These are phyloP conservation scores for Lentinula aciculospora DNA, from an alignment of 768 basidiomycete genomes.

Conservation along the genomic window DNA sequence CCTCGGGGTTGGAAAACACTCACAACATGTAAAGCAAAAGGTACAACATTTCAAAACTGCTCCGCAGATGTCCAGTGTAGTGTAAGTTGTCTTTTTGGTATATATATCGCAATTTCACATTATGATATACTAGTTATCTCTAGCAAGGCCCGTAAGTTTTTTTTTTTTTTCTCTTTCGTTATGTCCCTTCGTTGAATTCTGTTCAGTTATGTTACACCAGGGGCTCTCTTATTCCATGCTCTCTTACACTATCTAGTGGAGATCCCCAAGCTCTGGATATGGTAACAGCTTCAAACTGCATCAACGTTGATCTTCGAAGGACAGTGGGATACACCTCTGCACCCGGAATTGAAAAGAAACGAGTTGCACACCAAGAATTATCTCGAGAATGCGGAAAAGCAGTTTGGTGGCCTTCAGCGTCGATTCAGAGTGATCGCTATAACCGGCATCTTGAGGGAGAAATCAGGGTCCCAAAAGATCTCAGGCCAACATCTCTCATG, in stretches of 20 bases:
- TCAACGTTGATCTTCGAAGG: slow-evolving; percentile 26
- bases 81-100: slow-evolving; percentile 23
- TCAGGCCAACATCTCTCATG: slow-evolving; percentile 43
- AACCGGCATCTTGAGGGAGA: slow-evolving; percentile 46
- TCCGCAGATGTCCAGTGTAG: slow-evolving; percentile 34
- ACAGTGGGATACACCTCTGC: slow-evolving; percentile 24
- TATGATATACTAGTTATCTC: slow-evolving; percentile 27
- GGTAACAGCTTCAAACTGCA: slow-evolving; percentile 34
- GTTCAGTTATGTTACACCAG: slow-evolving; percentile 40
- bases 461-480: slow-evolving; percentile 44
- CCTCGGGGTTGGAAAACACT: slow-evolving; percentile 49
- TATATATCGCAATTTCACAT: not conserved
- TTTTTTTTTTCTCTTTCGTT: not conserved
- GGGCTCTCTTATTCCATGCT: slow-evolving; percentile 43
- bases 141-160: slow-evolving; percentile 39
- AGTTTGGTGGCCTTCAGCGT: slow-evolving; percentile 42
- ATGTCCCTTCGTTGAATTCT: not conserved
- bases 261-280: slow-evolving; percentile 34
- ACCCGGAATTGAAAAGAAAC: slow-evolving; percentile 25
- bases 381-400: slow-evolving; percentile 39
- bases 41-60: slow-evolving; percentile 32
- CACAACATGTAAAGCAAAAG: slow-evolving; percentile 33
- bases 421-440: slow-evolving; percentile 20
- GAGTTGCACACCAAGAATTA: slow-evolving; percentile 40
- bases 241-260: slow-evolving; percentile 32